Base-by-base conservation (phyloP, 345 rosid genomes). In the Rhodomyrtus tomentosa region DNA sequence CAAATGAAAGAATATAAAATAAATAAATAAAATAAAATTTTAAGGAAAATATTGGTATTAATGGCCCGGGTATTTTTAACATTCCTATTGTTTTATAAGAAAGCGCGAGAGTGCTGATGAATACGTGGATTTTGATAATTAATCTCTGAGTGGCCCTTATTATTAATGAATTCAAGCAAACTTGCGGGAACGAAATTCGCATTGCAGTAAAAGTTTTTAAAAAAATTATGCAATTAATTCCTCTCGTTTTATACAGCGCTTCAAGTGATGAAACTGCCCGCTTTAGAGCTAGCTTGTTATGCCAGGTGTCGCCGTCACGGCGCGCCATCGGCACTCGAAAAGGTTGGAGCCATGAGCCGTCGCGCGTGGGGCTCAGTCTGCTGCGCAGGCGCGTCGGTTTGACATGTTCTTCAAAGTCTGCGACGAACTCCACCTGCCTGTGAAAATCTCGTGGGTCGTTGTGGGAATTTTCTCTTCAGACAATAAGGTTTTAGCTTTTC, bases 61-160 rank as follows among this genome's bases (percentile, higher is more conserved):
- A n/a, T n/a, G n/a, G n/a, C n/a, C n/a, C n/a, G n/a, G n/a, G n/a
- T n/a, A n/a, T n/a, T n/a, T n/a, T n/a, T n/a, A n/a, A n/a, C n/a
- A n/a, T n/a, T n/a, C n/a, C n/a, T n/a, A n/a, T n/a, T n/a, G n/a
- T n/a, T n/a, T n/a, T n/a, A n/a, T n/a, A n/a, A n/a, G n/a, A n/a
- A n/a, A n/a, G n/a, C n/a, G n/a, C 1, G 42, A 62, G 12, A 2
- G 11, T 8, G 9, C 0, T 4, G 42, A 36, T 62, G 0, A 62
- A 2, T 16, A 68, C 0, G 2, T 1, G 7, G 1, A 18, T 68
- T 4, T 1, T 9, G 0, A 32, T 32, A 62, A 18, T 10, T 62
- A 62, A 32, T 62, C 3, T 32, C 22, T 36, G 8, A 36, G 25
- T 20, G 45, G 42, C 6, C 11, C 13, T 1, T 0, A 68, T 18